phyloP scores from a whole-genome alignment of 495 filamentous ascomycete genomes.

The Choiromyces venosus region DNA sequence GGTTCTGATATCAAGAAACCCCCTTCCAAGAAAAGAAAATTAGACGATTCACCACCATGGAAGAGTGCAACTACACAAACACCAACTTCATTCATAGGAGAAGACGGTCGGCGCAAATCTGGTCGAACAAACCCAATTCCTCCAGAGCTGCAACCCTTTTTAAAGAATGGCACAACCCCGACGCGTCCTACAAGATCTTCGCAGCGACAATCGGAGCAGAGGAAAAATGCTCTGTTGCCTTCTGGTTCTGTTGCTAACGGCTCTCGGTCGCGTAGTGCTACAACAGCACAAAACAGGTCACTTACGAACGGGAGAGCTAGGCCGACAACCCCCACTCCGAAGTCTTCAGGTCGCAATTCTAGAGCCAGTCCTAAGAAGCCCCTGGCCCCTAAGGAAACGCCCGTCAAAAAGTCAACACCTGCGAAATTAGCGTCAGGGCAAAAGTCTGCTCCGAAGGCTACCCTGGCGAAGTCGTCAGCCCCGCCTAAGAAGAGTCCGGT shows the following conservation, averaged over 20 bases:
- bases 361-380: slow-evolving; percentile 42
- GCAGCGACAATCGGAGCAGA: slow-evolving; percentile 31
- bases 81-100: slow-evolving; percentile 72
- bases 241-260: slow-evolving; percentile 6
- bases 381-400: slow-evolving; percentile 35
- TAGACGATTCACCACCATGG: slow-evolving; percentile 80
- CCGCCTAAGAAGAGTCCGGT: slow-evolving; percentile 35
- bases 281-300: slow-evolving; percentile 13
- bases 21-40: slow-evolving; percentile 60
- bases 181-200: slow-evolving; percentile 51
- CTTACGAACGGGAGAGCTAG: slow-evolving; percentile 37
- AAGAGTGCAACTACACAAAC: slow-evolving; percentile 82
- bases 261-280: slow-evolving; percentile 32
- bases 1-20: slow-evolving; percentile 46
- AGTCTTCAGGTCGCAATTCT: slow-evolving; percentile 28
- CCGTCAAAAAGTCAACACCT: slow-evolving; percentile 35
- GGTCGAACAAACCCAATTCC: slow-evolving; percentile 72
- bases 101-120: slow-evolving; percentile 79
- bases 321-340: slow-evolving; percentile 33
- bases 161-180: slow-evolving; percentile 50
- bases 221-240: slow-evolving; percentile 21
- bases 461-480: slow-evolving; percentile 23
- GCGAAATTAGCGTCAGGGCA: slow-evolving; percentile 15
- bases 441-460: slow-evolving; percentile 25
- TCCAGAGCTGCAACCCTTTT: slow-evolving; percentile 60